These are phyloP conservation scores for Asterochloris sp. DNA, from an alignment of 139 green algal genomes.

Conservation along the genomic window DNA sequence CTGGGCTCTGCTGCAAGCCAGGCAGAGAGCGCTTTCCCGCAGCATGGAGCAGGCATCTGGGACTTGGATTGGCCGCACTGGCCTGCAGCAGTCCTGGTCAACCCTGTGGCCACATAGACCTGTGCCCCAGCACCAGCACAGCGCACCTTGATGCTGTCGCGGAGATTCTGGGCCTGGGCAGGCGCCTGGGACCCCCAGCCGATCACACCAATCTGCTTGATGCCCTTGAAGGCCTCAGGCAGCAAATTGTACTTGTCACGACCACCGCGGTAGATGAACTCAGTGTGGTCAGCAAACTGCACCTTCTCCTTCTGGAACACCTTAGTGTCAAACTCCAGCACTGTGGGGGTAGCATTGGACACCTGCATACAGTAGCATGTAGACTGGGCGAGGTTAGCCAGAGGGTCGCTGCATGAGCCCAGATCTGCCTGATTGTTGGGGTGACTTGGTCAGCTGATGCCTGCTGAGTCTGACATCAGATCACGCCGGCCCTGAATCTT, in stretches of 20 bases:
- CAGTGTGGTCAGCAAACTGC: conserved; percentile 71
- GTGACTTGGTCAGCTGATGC: not conserved
- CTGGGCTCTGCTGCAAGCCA: too few species aligned
- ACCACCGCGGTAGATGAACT: conserved; percentile 94
- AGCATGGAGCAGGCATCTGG: too few species aligned
- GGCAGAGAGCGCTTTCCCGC: too few species aligned
- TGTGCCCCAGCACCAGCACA: too few species aligned
- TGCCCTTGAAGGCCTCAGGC: conserved; percentile 79
- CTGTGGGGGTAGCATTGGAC: conserved; percentile 3
- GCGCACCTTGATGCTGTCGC: conserved; percentile 52
- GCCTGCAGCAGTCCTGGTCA: too few species aligned
- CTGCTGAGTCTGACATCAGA: not conserved
- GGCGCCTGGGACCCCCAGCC: conserved; percentile 96
- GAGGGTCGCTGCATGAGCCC: not conserved
- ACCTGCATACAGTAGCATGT: not conserved
- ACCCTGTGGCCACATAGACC: too few species aligned
- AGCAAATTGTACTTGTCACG: conserved; percentile 89
- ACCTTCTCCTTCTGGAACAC: conserved; percentile 82
- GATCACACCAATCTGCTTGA: conserved; percentile 91
- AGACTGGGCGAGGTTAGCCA: not conserved
- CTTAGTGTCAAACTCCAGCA: conserved; percentile 75
- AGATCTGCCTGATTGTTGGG: not conserved
- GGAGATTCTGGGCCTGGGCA: conserved; percentile 95
- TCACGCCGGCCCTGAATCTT: too few species aligned
- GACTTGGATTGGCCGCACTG: too few species aligned